Evolutionary conservation across 2,329 filamentous ascomycete species (phyloP), one percentile per base, ranked within the genome.

Genomic region (Proliferodiscus dingleyae): DNA sequence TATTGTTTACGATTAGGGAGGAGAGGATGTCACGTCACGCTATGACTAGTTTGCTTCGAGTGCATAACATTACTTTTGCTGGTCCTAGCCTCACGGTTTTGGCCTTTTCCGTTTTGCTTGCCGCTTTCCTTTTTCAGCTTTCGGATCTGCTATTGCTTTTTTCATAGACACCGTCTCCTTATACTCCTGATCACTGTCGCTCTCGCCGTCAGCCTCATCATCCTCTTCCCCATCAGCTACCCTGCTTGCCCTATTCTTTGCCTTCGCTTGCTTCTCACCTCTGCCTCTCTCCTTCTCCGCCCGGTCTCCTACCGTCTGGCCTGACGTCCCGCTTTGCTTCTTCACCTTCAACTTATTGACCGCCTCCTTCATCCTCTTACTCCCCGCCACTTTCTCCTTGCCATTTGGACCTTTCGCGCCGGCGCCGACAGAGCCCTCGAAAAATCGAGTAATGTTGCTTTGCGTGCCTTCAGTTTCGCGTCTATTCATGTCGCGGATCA

Each of bases 401-500:
- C 74, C 86, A 68, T 88, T 90, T 0, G 77, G 38, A 78, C 50
- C 83, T 77, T 37, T 45, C 10, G 41, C 29, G 70, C 77, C 10
- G 61, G 75, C 75, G 0, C 87, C 87, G 0, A 89, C 82, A 4
- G 71, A 68, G 0, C 91, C 91, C 10, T 81, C 79, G 64, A 97
- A 96, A 65, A 83, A 98, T 19, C 83, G 75, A n/a, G 93, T 98
- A 54, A 98, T 95, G 57, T 98, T 98, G 47, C 82, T 83, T 71
- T 98, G 93, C 15, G 91, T 97, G 5, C 93, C 93, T 68, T 97
- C 93, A 22, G 81, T 75, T 54, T 88, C 86, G 30, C 93, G 77
- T 3, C 81, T 79, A 63, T 97, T 97, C 87, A 98, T 95, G 61
- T 98, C 93, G 46, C 83, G 78, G 52, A 98, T 93, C 1, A 98